A percentile compares a stretch with the other conserved stretches of the same genome.
Evolutionary conservation across 2,329 filamentous ascomycete genomes (phyloP).

Genomic region (Botrytis squamosa): DNA sequence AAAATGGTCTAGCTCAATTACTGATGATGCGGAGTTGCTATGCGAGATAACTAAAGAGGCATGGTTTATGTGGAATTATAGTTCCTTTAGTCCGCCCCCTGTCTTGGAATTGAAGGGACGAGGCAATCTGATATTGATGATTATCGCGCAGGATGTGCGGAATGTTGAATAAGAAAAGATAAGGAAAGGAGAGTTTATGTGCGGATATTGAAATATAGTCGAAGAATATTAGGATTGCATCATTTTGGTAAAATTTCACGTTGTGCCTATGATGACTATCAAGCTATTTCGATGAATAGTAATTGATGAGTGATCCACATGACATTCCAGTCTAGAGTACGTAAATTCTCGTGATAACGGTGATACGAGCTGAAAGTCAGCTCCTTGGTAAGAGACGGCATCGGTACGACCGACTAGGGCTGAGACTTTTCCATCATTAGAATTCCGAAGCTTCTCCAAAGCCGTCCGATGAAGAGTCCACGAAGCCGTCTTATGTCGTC

Average conservation of each 20-base stretch:
- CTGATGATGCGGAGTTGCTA: constrained; percentile 10
- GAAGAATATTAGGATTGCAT: not conserved
- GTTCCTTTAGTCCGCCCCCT: constrained; percentile 11
- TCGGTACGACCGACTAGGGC: constrained; percentile 17
- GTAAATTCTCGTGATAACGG: constrained; percentile 18
- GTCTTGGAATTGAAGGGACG: not conserved
- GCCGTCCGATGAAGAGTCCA: constrained; percentile 13
- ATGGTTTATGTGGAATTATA: not conserved
- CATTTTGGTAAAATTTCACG: not conserved
- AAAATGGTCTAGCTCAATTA: not conserved
- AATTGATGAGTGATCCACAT: constrained; percentile 5
- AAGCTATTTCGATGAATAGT: constrained; percentile 7
- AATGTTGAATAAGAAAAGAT: not conserved
- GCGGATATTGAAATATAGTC: not conserved
- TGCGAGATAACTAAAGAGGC: constrained; percentile 14
- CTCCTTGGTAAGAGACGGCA: constrained; percentile 16
- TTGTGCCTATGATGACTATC: constrained; percentile 15
- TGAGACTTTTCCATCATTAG: constrained; percentile 13
- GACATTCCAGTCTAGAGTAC: not conserved
- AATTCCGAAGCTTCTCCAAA: constrained; percentile 10
- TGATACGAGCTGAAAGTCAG: constrained; percentile 23
- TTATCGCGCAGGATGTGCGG: constrained; percentile 2
- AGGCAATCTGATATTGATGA: constrained; percentile 12
- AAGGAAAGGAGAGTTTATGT: not conserved
- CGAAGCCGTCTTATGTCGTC: not conserved